Evolutionary conservation across 306 rosid genomes (phyloP).

Genomic region (Quercus suber): DNA sequence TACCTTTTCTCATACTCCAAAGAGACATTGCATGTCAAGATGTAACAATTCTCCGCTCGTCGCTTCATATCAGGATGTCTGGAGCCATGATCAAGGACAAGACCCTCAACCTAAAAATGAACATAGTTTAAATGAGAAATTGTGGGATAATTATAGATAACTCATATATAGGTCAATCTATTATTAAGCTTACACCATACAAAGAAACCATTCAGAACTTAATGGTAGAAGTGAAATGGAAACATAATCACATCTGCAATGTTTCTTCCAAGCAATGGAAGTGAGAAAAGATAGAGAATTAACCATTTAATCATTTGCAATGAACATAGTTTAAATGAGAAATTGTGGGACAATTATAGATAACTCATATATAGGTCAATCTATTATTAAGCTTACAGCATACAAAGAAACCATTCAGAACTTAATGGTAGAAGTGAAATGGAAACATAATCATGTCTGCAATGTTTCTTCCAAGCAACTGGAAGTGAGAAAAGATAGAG

Average conservation of each 20-base stretch:
- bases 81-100: slow-evolving; percentile 98
- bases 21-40: slow-evolving; percentile 86
- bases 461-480: not conserved
- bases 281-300: not conserved
- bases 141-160: not conserved
- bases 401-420: not conserved
- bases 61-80: slow-evolving; percentile 99
- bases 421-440: not conserved
- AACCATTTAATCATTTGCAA: not conserved
- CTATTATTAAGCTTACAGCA: not conserved
- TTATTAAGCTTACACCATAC: no score
- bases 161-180: not conserved
- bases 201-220: not conserved
- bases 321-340: slow-evolving; percentile 9
- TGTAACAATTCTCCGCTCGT: slow-evolving; percentile 83
- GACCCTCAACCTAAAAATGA: slow-evolving; percentile 82
- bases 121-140: slow-evolving; percentile 8
- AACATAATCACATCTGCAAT: not conserved
- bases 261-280: not conserved
- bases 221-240: not conserved
- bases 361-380: not conserved
- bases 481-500: not conserved
- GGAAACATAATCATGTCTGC: not conserved
- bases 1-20: slow-evolving; percentile 96
- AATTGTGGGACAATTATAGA: not conserved